Evolutionary conservation across 257 asterid genomes (phyloP), one percentile per base, ranked within the genome.

Genomic region (Capsicum chinense): DNA sequence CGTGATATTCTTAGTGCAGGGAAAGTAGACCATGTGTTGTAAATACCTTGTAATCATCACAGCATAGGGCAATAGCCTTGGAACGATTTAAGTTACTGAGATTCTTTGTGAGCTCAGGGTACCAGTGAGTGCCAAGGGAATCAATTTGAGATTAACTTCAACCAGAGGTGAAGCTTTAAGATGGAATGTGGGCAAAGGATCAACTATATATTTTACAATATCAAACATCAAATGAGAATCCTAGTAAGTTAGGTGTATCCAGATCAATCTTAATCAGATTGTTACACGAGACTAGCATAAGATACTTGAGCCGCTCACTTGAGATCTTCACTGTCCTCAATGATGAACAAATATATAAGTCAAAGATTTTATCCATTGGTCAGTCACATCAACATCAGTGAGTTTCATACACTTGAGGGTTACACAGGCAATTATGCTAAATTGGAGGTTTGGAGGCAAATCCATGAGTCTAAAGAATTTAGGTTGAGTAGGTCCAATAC

Each of bases 251-350:
- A 52, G 79, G 79, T 16, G 67, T 50, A 52, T 52, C n/a, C 63
- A 33, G 52, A 26, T 67, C 19, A 66, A 82, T 67, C 19, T 17
- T 48, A 64, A 21, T 11, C n/a, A 67, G n/a, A 21, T 56, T 54
- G 0, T 6, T 5, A 3, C 80, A 67, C 9, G 5, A 0, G 7
- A 3, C 9, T 52, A 67, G 0, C 0, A 7, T 33, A 10, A 67
- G 56, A 5, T 3, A 9, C 66, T 35, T 67, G 5, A 82, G 67
- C 15, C 56, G 54, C 58, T 66, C 1, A 64, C 79, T 82, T 67
- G 85, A 82, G 48, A 82, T 82, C n/a, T 52, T 54, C 5, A 82
- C 1, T 6, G 21, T 54, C 80, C 52, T 10, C 68, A 82, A 35
- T 9, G 13, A 47, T 13, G 7, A 3, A 52, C 57, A 67, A 3